Percentiles rank a stretch among this genome's conserved stretches.
Evolutionary conservation across 371 early-diverging fungal genomes (phyloP).

Genomic region (Batrachochytrium dendrobatidis): DNA sequence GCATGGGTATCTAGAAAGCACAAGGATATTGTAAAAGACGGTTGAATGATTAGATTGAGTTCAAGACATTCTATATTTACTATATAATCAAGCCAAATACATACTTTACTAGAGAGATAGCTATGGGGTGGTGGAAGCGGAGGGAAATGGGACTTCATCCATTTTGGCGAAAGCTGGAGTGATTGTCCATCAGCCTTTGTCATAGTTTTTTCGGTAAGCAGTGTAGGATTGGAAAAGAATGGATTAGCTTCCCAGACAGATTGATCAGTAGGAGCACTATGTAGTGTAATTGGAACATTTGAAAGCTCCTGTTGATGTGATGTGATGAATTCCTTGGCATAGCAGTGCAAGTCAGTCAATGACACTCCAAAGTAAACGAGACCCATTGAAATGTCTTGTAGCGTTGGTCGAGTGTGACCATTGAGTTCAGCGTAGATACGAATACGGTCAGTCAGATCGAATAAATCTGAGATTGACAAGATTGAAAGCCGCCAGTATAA

Average conservation of each 20-base stretch:
- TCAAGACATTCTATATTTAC: not conserved
- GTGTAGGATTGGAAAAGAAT: conserved; percentile 2
- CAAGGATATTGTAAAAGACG: not conserved
- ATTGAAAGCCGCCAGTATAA: no score
- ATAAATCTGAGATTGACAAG: no score
- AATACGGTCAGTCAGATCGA: not conserved
- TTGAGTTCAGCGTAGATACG: conserved; percentile 2
- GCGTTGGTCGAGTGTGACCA: not conserved
- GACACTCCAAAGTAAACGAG: not conserved
- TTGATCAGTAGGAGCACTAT: not conserved
- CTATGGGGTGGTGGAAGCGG: conserved; percentile 4
- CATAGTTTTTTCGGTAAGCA: not conserved
- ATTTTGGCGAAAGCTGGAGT: not conserved
- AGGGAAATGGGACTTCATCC: not conserved
- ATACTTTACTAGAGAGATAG: not conserved
- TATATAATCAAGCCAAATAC: not conserved
- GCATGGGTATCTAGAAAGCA: not conserved
- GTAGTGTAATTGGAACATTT: not conserved
- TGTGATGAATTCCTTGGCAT: not conserved
- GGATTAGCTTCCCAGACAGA: not conserved
- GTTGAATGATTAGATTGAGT: not conserved
- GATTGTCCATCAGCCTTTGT: not conserved
- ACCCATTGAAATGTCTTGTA: not conserved
- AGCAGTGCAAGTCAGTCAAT: not conserved
- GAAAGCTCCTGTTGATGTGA: not conserved